phyloP scores from a whole-genome alignment of 2,329 filamentous ascomycete genomes.

The Fusarium tupiense region DNA sequence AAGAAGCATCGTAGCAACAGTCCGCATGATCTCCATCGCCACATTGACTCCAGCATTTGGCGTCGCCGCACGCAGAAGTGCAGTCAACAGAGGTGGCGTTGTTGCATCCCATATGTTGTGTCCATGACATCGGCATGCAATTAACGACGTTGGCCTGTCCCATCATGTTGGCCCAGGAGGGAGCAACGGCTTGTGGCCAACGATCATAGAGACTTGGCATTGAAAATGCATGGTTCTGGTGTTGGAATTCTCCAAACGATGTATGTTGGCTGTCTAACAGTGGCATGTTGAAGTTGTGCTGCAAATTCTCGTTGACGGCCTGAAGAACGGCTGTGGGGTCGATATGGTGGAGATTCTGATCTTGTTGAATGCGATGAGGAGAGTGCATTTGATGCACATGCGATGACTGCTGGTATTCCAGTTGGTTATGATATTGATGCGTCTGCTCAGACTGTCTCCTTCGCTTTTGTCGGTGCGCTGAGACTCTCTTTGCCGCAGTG shows the following conservation, averaged over 20 bases:
- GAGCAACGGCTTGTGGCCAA: slow-evolving; percentile 18
- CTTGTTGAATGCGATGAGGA: slow-evolving; percentile 21
- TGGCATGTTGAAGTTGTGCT: slow-evolving; percentile 29
- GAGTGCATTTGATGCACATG: slow-evolving; percentile 28
- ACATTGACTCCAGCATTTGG: slow-evolving; percentile 48
- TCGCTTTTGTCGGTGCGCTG: slow-evolving; percentile 30
- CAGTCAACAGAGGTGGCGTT: slow-evolving; percentile 48
- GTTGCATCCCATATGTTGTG: slow-evolving; percentile 38
- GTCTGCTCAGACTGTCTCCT: slow-evolving; percentile 26
- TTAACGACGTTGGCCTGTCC: slow-evolving; percentile 14
- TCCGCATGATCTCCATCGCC: slow-evolving; percentile 46
- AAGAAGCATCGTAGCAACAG: slow-evolving; percentile 51
- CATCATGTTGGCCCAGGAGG: slow-evolving; percentile 33
- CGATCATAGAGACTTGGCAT: slow-evolving; percentile 8
- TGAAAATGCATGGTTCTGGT: slow-evolving; percentile 22
- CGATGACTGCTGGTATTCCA: slow-evolving; percentile 21
- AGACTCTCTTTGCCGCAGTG: slow-evolving; percentile 15
- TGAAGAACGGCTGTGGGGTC: slow-evolving; percentile 39
- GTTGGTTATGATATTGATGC: slow-evolving; percentile 15
- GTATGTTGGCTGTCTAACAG: slow-evolving; percentile 15
- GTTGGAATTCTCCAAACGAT: slow-evolving; percentile 29
- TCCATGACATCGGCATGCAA: slow-evolving; percentile 31
- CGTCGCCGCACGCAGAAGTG: slow-evolving; percentile 47
- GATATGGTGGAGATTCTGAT: slow-evolving; percentile 22
- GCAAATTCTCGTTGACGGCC: slow-evolving; percentile 31